Evolutionary conservation across 805 yeast genomes (phyloP), one percentile per base, ranked within the genome.

Genomic region (Kluyveromyces aestuarii): DNA sequence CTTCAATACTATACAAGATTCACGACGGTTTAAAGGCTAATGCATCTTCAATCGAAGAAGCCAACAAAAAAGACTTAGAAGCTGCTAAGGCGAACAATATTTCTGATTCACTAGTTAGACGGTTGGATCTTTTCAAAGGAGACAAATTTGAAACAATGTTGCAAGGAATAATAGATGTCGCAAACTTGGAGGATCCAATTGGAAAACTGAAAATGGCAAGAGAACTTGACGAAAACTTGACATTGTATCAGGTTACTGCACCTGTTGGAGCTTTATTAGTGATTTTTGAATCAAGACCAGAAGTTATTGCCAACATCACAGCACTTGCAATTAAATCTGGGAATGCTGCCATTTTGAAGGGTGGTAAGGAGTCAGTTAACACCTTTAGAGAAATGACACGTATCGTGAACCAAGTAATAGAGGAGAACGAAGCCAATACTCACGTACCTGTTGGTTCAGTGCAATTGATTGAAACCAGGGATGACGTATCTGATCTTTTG

Each of bases 281-380:
- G 42, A 95, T 93, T 48, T 93, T 93, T 65, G 99, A 93, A 68
- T 81, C 96, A 30, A 79, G 99, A 61, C 99, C 99, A 37, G 99
- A 93, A 65, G 99, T 93, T 10, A 93, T 93, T 71, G 99, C 99
- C 48, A 95, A 93, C 64, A 93, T 93, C 60, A 84, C 96, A 13
- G 93, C 99, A 0, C 74, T 93, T 59, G 96, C 98, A 17, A 82
- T 93, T 63, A 93, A 95, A 66, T 88, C 96, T 1, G 98, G 97
- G 44, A 93, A 93, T 64, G 86, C 97, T 8, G 99, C 97, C 45
- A 93, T 93, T 49, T 75, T 93, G 62, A 93, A 93, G 69, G 99
- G 99, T 57, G 99, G 99, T 50, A 91, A 89, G 66, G 99, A 93
- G 67, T 84, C 95, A 8, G 69, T 77, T 27, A 77, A 87, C 62